Conservation (phyloP, 768 basidiomycete genomes). For the Boletus pseudo-olivaceus region DNA sequence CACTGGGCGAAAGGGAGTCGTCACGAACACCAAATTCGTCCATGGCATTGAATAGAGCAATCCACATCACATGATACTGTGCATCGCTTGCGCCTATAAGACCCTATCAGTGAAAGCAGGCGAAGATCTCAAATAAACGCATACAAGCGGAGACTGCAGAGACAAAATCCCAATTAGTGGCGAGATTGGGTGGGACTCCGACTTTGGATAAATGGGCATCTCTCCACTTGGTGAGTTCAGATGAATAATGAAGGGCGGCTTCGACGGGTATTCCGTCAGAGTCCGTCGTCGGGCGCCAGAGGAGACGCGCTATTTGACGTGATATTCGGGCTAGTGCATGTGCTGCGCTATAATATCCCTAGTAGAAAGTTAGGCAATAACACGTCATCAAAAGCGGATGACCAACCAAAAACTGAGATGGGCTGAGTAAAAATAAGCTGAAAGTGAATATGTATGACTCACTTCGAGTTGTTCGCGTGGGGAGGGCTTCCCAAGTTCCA, state of each 20-base stretch:
- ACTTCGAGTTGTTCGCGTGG: constrained; percentile 82
- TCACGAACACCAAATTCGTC: constrained; percentile 85
- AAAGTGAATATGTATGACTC: constrained; percentile 16
- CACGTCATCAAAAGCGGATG: constrained; percentile 4
- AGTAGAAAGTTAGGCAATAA: constrained; percentile 9
- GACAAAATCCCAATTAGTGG: constrained; percentile 88
- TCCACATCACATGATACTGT: constrained; percentile 91
- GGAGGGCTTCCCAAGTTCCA: constrained; percentile 52
- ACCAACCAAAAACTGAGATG: constrained; percentile 63
- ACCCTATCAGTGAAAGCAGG: background rate
- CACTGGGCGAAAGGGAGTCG: constrained; percentile 29
- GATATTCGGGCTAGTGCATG: constrained; percentile 82
- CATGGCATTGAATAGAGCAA: constrained; percentile 74
- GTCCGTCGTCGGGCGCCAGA: constrained; percentile 79
- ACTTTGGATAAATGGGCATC: constrained; percentile 71
- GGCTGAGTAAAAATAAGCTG: constrained; percentile 6
- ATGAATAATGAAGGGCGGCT: constrained; percentile 53
- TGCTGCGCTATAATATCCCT: constrained; percentile 84
- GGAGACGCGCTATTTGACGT: constrained; percentile 73
- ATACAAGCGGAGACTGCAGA: constrained; percentile 63
- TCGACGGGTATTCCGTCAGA: constrained; percentile 74
- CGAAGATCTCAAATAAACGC: constrained; percentile 15
- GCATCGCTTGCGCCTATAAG: constrained; percentile 73
- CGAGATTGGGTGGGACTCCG: constrained; percentile 83
- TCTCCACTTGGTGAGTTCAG: constrained; percentile 66